Evolutionary conservation across 352 stramenopile genomes (phyloP).

Genomic region (Sclerospora graminicola): DNA sequence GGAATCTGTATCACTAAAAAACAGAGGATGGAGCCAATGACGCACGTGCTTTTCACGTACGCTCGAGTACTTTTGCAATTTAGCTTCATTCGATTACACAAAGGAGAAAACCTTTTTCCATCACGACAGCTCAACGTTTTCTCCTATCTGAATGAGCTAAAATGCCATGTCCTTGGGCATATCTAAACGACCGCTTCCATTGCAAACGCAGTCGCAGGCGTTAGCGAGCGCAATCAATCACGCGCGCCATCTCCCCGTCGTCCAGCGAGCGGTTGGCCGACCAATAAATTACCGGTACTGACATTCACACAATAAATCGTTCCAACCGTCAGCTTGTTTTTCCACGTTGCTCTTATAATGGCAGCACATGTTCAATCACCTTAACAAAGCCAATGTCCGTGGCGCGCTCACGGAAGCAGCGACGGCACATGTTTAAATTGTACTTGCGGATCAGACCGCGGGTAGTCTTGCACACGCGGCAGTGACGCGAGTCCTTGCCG

Average conservation of each 20-base stretch:
- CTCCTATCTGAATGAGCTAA: conserved; percentile 17
- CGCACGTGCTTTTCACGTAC: too few relatives aligned
- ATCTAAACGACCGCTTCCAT: conserved; percentile 41
- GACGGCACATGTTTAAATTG: conserved; percentile 92
- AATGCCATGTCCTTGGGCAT: conserved; percentile 46
- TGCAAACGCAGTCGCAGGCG: conserved; percentile 22
- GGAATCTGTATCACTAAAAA: too few relatives aligned
- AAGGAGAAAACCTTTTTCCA: conserved; percentile 2
- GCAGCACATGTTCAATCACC: conserved; percentile 27
- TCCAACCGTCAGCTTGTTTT: neutral
- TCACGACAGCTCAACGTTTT: conserved; percentile 6
- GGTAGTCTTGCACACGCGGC: conserved; percentile 86
- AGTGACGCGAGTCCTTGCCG: conserved; percentile 86
- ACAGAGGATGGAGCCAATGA: too few relatives aligned
- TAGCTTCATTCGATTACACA: conserved; percentile 52
- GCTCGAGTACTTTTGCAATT: conserved; percentile 23
- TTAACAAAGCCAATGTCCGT: conserved; percentile 94
- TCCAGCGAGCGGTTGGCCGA: conserved; percentile 26
- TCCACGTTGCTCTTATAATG: neutral
- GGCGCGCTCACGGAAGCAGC: conserved; percentile 92
- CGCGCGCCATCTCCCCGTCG: conserved; percentile 15
- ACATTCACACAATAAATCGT: conserved; percentile 4
- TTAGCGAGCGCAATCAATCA: conserved; percentile 22
- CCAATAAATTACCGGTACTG: conserved; percentile 71
- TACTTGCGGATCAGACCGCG: conserved; percentile 95